These are phyloP conservation scores for Xylaria sp. DNA, from an alignment of 2,329 filamentous ascomycete species.

Conservation along the genomic window DNA sequence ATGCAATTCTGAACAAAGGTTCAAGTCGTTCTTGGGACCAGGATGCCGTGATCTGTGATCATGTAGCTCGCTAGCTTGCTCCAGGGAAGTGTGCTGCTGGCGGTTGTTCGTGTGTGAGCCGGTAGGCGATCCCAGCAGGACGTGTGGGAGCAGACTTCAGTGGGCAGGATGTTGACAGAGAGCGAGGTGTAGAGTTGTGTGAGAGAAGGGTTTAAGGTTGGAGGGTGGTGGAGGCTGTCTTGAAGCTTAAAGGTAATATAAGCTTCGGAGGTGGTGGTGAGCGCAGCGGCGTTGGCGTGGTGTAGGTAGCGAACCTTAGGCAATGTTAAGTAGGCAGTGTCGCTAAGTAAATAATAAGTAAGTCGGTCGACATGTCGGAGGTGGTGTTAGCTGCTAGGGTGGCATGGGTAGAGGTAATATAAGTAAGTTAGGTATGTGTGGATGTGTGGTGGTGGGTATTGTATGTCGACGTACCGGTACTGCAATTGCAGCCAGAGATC, in stretches of 20 bases:
- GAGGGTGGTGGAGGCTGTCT: conserved; percentile 9
- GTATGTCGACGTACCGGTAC: too few species aligned
- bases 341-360: neutral
- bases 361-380: neutral
- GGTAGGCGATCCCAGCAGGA: too few species aligned
- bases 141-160: neutral
- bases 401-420: conserved; percentile 8
- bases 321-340: neutral
- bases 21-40: neutral
- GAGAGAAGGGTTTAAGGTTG: conserved; percentile 12
- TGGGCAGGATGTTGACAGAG: too few species aligned
- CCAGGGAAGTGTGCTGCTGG: too few species aligned
- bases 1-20: neutral
- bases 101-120: too few species aligned
- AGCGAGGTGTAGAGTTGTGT: neutral
- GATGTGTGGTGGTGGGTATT: too few species aligned
- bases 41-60: neutral
- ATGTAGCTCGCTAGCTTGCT: too few species aligned
- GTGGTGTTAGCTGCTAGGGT: conserved; percentile 15
- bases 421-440: neutral
- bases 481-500: neutral
- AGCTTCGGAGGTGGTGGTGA: conserved; percentile 21
- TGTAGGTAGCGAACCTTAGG: too few species aligned
- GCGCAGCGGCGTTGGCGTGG: neutral
- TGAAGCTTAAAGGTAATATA: conserved; percentile 19